These are phyloP conservation scores for Seiridium unicorne DNA, from an alignment of 2,329 filamentous ascomycete species.

Conservation along the genomic window DNA sequence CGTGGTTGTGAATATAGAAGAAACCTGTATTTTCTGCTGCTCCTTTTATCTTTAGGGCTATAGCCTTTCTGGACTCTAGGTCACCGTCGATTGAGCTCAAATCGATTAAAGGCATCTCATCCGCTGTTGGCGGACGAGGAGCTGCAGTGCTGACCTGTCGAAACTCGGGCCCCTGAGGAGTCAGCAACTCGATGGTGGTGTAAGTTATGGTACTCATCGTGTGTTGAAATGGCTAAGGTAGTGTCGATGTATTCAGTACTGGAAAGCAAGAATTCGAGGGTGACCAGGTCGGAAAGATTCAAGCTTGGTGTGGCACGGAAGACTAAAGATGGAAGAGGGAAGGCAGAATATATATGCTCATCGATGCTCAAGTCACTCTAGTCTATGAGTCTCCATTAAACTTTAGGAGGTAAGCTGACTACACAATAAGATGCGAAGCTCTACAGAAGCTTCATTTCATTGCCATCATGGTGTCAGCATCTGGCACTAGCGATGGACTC, in stretches of 20 bases:
- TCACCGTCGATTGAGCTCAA: constrained; percentile 33
- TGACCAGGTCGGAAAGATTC: neutral
- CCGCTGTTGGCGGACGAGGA: constrained; percentile 35
- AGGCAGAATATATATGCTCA: no score
- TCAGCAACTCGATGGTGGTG: constrained; percentile 40
- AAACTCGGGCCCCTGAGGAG: constrained; percentile 40
- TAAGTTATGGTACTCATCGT: constrained; percentile 14
- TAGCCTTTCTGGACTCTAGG: constrained; percentile 29
- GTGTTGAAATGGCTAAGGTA: neutral
- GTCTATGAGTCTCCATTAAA: no score
- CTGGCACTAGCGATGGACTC: no score
- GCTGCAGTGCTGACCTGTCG: constrained; percentile 39
- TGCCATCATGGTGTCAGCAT: no score
- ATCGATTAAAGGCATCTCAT: constrained; percentile 47
- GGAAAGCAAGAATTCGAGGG: neutral
- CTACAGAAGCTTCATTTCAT: no score
- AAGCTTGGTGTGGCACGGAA: neutral
- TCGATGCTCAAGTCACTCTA: no score
- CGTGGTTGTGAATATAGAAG: constrained; percentile 39
- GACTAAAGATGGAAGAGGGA: no score
- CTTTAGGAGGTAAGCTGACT: no score
- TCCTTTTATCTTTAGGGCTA: constrained; percentile 33
- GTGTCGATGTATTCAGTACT: neutral
- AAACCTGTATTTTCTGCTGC: constrained; percentile 36
- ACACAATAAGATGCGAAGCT: no score